Base-by-base conservation (phyloP, 225 moss, liverwort and hornwort genomes). In the Asterella californica region DNA sequence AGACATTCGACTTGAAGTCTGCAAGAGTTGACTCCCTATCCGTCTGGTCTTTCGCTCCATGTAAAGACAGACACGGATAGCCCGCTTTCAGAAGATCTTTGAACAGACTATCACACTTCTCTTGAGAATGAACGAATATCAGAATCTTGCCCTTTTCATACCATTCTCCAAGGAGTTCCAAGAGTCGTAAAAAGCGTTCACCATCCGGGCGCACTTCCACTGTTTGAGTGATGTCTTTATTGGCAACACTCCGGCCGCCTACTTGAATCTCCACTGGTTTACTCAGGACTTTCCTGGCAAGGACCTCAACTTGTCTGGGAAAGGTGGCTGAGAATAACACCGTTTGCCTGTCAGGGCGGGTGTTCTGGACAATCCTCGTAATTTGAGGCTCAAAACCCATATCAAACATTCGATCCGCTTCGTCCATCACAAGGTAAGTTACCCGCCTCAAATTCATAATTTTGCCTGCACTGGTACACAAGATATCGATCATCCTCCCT, bases 341-440 rank as follows among this genome's bases (percentile, higher is more conserved):
- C 60, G 99, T 99, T 82, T 99, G 99, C 73, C 99, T 88, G 83
- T 95, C 95, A 36, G 99, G 99, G 79, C 95, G 91, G 2, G 93
- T 95, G 59, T 99, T 95, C 77, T 99, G 95, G 54, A 99, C 93
- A 84, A 99, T 99, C 74, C 95, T 90, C 54, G 95, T 95, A 72
- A 99, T 99, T 83, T 99, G 99, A 32, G 99, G 99, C 83, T 99
- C 99, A 53, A 99, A 99, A 55, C 99, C 99, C 99, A 99, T 99
- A 82, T 95, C 99, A 62, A 99, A 95, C 99, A 99, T 99, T 50
- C 99, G 99, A 88, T 99, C 99, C 29, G 99, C 99, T 88, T 99
- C 99, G 81, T 99, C 99, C 99, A 99, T 95, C 32, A 99, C 99
- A 76, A 99, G 90, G 83, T 99, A 99, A 34, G 99, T 95, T 46